Conservation (phyloP, 352 stramenopile genomes). For the Elongisporangium prolatum region DNA sequence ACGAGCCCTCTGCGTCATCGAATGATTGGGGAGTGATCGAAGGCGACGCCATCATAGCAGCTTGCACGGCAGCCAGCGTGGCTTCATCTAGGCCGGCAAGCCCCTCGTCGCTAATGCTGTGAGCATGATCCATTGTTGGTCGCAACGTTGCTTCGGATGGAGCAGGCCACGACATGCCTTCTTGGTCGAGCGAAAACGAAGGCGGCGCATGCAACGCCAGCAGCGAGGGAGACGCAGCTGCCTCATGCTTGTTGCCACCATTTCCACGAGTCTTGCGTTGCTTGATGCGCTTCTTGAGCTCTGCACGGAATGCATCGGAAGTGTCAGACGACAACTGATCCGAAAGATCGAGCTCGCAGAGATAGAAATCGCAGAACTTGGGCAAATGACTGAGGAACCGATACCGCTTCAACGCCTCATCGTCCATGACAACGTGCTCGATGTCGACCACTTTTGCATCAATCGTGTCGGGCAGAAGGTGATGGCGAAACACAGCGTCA, state of each 20-base stretch:
- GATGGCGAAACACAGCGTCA: conserved; percentile 26
- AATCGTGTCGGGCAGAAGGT: conserved; percentile 50
- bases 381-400: conserved; percentile 85
- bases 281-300: conserved; percentile 77
- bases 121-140: conserved; percentile 1
- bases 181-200: conserved; percentile 53
- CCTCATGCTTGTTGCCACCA: conserved; percentile 14
- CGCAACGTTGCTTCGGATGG: conserved; percentile 39
- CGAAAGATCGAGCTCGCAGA: conserved; percentile 82
- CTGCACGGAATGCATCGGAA: conserved; percentile 45
- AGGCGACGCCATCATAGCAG: conserved; percentile 9
- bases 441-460: conserved; percentile 71
- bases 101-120: neutral
- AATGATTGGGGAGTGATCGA: conserved; percentile 4
- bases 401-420: conserved; percentile 78
- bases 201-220: conserved; percentile 17
- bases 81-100: conserved; percentile 2
- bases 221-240: conserved; percentile 25
- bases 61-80: neutral
- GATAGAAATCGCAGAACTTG: conserved; percentile 83
- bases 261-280: conserved; percentile 51
- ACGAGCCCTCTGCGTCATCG: conserved; percentile 44
- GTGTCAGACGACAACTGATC: conserved; percentile 66
- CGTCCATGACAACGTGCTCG: conserved; percentile 86
- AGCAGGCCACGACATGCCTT: conserved; percentile 48